phyloP scores from a whole-genome alignment of 257 asterid genomes.

The Lavandula angustifolia region DNA sequence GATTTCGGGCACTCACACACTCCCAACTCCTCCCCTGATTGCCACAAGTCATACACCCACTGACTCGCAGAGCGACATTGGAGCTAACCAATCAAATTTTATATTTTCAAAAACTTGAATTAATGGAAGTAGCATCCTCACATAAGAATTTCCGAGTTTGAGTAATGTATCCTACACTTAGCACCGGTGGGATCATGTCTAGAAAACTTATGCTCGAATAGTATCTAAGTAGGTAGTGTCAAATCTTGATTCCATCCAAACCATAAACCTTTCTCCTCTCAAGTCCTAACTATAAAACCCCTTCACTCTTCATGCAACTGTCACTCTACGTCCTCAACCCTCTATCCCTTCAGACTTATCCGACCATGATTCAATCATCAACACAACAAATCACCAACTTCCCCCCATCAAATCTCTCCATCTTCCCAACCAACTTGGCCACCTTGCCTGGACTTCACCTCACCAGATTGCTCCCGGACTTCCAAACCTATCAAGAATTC shows the following conservation, averaged over 20 bases:
- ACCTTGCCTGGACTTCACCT: neutral
- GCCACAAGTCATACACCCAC: too few relatives aligned
- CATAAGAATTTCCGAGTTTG: too few relatives aligned
- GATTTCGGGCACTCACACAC: too few relatives aligned
- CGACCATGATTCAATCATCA: conserved; percentile 32
- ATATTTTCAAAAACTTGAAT: too few relatives aligned
- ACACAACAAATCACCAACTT: conserved; percentile 28
- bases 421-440: conserved; percentile 21
- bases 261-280: neutral
- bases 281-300: conserved; percentile 46
- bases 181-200: too few relatives aligned
- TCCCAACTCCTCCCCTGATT: too few relatives aligned
- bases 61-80: too few relatives aligned
- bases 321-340: conserved; percentile 24
- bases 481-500: conserved; percentile 27
- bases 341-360: neutral
- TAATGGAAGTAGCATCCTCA: too few relatives aligned
- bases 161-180: too few relatives aligned
- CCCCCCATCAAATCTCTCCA: conserved; percentile 18
- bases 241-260: neutral
- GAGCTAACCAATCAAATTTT: too few relatives aligned
- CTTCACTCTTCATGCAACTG: conserved; percentile 39
- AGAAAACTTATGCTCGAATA: neutral
- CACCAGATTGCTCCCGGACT: conserved; percentile 14
- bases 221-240: neutral